Evolutionary conservation across 2,329 filamentous ascomycete genomes (phyloP).

Genomic region (Escovopsis sp.): DNA sequence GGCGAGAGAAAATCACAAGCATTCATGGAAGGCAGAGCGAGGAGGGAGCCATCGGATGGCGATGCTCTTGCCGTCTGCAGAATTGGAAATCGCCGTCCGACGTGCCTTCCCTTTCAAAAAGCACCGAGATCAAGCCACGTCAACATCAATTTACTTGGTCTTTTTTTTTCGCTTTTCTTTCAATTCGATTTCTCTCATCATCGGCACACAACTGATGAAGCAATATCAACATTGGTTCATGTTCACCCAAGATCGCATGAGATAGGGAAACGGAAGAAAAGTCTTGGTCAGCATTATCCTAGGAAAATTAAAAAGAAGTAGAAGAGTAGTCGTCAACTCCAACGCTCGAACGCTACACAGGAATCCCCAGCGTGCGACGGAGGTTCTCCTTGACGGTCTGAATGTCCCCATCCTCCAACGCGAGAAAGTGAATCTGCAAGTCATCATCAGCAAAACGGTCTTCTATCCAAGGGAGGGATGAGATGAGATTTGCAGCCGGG

Average conservation of each 20-base stretch:
- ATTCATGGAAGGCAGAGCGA: neutral
- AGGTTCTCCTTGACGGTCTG: constrained; percentile 45
- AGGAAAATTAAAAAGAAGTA: neutral
- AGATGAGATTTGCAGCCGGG: neutral
- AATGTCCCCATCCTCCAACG: constrained; percentile 44
- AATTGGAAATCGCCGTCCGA: no score
- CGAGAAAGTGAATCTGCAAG: constrained; percentile 49
- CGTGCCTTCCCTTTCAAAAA: neutral
- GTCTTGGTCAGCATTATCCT: no score
- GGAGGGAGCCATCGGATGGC: neutral
- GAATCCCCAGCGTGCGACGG: constrained; percentile 31
- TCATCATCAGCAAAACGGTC: constrained; percentile 6
- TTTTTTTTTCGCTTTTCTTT: no score
- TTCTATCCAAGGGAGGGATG: neutral
- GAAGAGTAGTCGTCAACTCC: neutral
- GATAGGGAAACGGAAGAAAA: neutral
- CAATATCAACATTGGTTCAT: no score
- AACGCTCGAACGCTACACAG: constrained; percentile 9
- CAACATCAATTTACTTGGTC: neutral
- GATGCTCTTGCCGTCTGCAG: no score
- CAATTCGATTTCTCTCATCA: neutral
- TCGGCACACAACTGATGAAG: neutral
- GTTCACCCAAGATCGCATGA: neutral
- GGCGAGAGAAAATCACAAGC: neutral
- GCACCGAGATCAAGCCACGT: neutral